Base-by-base conservation (phyloP, 2,329 filamentous ascomycete species). In the Aspergillus felis region DNA sequence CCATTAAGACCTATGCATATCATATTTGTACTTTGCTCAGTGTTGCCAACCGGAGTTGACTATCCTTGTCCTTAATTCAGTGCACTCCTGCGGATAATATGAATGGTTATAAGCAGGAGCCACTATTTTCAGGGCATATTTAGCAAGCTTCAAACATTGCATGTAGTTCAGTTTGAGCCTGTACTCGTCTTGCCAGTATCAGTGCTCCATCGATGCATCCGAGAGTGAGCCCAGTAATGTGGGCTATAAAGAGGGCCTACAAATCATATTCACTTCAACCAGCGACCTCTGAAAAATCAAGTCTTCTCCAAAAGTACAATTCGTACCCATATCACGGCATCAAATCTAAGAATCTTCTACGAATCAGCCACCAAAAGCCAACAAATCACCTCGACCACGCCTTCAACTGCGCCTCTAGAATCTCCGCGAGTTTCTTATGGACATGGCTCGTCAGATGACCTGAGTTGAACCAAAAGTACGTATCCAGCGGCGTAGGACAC, bases 401-500 rank as follows among this genome's bases (percentile, higher is more conserved):
- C 51, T 57, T 14, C 55, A 71, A 42, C 54, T 47, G 57, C 24
- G 29, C 27, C 48, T 63, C 57, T 28, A 69, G 49, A 48, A 60
- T 63, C 25, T 57, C 62, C 0, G 76, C 74, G 51, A 80, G 64
- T 38, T 76, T 66, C 51, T 70, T 61, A 66, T 81, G 78, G 1
- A 74, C 69, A 46, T 72, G 68, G 51, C 69, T 78, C 1, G 75
- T 79, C 64, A 80, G 68, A 72, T 81, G 79, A 1, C 79, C 78
- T 5, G 71, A 73, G 60, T 81, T 76, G 53, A 76, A 81, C 79
- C 78, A 81, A 53, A 81, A 79, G 62, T 81, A 81, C 42, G 74
- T 70, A 5, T 72, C 61, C 53, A 80, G 60, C 17, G 75, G 71
- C 48, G 72, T 68, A 3, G 66, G 68, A 64, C 79, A 82, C 3